A percentile compares a stretch with the other conserved stretches of the same genome.
Evolutionary conservation across 768 basidiomycete genomes (phyloP).

Genomic region (Suillus paluster): DNA sequence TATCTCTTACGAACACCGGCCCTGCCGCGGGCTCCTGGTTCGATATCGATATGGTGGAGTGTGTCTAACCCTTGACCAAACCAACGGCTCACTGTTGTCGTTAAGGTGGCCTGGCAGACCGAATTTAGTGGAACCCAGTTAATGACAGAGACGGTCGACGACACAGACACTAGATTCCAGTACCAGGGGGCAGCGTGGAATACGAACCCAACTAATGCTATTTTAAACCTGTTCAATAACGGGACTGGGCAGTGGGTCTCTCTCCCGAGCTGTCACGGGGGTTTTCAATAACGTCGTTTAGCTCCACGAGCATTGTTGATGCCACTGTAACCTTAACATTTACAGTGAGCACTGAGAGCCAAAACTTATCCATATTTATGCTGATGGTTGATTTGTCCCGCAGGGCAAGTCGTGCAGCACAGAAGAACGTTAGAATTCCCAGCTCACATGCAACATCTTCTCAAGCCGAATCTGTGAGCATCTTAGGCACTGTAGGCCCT

Average conservation of each 20-base stretch:
- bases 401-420: slow-evolving; percentile 24
- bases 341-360: slow-evolving; percentile 32
- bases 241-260: slow-evolving; percentile 45
- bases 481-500: slow-evolving; percentile 49
- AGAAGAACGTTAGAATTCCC: background rate
- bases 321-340: slow-evolving; percentile 44
- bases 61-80: background rate
- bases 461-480: slow-evolving; percentile 47
- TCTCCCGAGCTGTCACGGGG: background rate
- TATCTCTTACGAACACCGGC: slow-evolving; percentile 39
- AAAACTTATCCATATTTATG: background rate
- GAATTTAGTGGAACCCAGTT: slow-evolving; percentile 23
- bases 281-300: slow-evolving; percentile 18
- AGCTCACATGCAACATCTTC: background rate
- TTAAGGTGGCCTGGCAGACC: slow-evolving; percentile 34
- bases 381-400: slow-evolving; percentile 14
- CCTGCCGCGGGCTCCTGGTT: slow-evolving; percentile 28
- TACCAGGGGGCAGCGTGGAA: slow-evolving; percentile 43
- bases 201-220: slow-evolving; percentile 26
- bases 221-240: slow-evolving; percentile 43
- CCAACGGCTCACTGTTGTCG: background rate
- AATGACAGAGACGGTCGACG: slow-evolving; percentile 30
- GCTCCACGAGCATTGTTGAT: slow-evolving; percentile 36
- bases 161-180: slow-evolving; percentile 42
- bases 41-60: slow-evolving; percentile 52